These are phyloP conservation scores for Pugionium dolabratum DNA, from an alignment of 345 rosid species.

Conservation along the genomic window DNA sequence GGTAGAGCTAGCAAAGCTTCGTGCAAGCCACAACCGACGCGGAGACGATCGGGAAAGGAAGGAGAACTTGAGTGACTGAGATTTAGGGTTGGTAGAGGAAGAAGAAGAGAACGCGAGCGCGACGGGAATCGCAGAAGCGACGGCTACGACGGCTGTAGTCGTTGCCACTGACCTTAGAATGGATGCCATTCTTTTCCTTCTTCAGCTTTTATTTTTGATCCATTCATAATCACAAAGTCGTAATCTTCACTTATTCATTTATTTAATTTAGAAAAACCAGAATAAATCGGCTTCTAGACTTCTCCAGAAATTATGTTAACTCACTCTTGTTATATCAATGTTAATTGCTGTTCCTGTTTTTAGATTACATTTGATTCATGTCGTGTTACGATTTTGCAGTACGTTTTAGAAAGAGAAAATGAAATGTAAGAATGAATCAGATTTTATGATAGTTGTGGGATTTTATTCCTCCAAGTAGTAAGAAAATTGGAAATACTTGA, in stretches of 20 bases:
- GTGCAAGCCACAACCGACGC: slow-evolving; percentile 45
- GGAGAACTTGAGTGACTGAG: slow-evolving; percentile 39
- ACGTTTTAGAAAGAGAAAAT: no score
- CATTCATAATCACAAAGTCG: background rate
- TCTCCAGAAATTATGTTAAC: no score
- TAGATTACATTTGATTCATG: no score
- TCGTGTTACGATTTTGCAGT: no score
- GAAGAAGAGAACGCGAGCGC: slow-evolving; percentile 45
- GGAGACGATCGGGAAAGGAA: slow-evolving; percentile 36
- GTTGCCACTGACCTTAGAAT: slow-evolving; percentile 58
- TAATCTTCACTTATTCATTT: background rate
- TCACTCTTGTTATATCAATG: no score
- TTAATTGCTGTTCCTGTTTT: no score
- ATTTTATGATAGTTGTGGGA: no score
- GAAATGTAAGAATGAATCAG: no score
- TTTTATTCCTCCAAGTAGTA: no score
- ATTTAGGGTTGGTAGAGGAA: slow-evolving; percentile 37
- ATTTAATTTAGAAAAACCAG: no score
- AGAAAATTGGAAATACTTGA: no score
- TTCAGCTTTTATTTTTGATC: slow-evolving; percentile 17
- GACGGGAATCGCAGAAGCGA: slow-evolving; percentile 51
- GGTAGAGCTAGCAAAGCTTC: slow-evolving; percentile 49
- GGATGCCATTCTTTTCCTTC: slow-evolving; percentile 42
- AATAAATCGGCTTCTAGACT: no score
- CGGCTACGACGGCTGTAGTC: slow-evolving; percentile 50